Conservation (phyloP, 2,329 filamentous ascomycete genomes). For the Chrysosphaeria jannelii region DNA sequence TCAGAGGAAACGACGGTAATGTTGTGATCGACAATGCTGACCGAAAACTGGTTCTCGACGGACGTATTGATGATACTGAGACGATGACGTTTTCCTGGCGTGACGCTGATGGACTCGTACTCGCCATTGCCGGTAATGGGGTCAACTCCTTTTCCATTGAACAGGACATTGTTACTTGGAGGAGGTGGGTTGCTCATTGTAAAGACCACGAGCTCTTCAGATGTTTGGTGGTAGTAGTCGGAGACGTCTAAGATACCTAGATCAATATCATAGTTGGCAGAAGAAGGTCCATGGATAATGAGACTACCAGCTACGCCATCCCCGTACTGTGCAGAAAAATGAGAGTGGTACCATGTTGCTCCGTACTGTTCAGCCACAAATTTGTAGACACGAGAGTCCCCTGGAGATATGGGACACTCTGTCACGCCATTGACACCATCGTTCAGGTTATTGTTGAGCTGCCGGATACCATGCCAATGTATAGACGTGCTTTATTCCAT, state of each 20-base stretch:
- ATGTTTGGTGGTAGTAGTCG: slow-evolving; percentile 21
- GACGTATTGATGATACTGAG: slow-evolving; percentile 20
- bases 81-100: slow-evolving; percentile 15
- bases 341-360: slow-evolving; percentile 16
- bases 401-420: slow-evolving; percentile 24
- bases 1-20: slow-evolving; percentile 21
- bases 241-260: slow-evolving; percentile 18
- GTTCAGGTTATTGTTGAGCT: slow-evolving; percentile 7
- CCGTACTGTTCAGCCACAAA: slow-evolving; percentile 11
- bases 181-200: slow-evolving; percentile 7
- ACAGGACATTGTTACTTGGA: slow-evolving; percentile 12
- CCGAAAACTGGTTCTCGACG: slow-evolving; percentile 16
- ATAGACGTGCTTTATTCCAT: slow-evolving; percentile 9
- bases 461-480: slow-evolving; percentile 11
- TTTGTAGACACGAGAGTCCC: slow-evolving; percentile 10
- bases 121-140: slow-evolving; percentile 7
- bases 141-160: slow-evolving; percentile 14
- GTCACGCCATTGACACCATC: slow-evolving; percentile 10
- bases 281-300: slow-evolving; percentile 14
- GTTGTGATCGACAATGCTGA: slow-evolving; percentile 18
- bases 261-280: slow-evolving; percentile 17
- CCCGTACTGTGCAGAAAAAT: slow-evolving; percentile 16
- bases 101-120: slow-evolving; percentile 10
- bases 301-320: slow-evolving; percentile 20
- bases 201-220: slow-evolving; percentile 10